Base-by-base conservation (phyloP, 2,329 filamentous ascomycete genomes). In the Xylaria sp. region DNA sequence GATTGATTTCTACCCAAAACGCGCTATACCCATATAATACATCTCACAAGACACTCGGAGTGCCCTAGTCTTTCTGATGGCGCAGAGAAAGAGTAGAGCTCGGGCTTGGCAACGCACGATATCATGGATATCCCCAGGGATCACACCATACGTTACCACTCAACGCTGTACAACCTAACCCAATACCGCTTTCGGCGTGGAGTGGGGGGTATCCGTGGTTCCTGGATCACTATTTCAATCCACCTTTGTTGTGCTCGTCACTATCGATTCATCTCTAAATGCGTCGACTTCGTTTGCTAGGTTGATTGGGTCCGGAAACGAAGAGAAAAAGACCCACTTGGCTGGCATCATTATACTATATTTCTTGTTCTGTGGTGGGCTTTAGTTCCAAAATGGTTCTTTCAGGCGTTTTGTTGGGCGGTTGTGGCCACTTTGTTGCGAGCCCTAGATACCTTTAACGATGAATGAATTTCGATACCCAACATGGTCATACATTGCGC, bases 381-480 rank as follows among this genome's bases (percentile, higher is more conserved):
- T 31, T 54, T 15, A 54, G 66, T 54, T 66, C 61, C 29, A 42
- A 42, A 29, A 58, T 62, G 39, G 47, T 63, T 62, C 55, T 47
- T 51, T 53, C 31, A 50, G 36, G 56, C 45, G 59, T 56, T 33
- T 53, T 63, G 38, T 27, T 36, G 4, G 53, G 11, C 25, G 54
- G 31, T 39, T 22, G 44, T 56, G 50, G 49, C 54, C 22, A 31
- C 27, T 38, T 33, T 27, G 38, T 27, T 39, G 38, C 22, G 33
- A 39, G 57, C 51, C 51, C 49, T 42, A 27, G 54, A 55, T 50
- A 55, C 22, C 17, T 42, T 38, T 67, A 65, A 63, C 65, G 66
- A 69, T 61, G 63, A 67, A 69, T 66, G 61, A 65, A 65, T 22
- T 11, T 53, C 42, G 61, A 69, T 69, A 68, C 61, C 58, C 58